Evolutionary conservation across 306 rosid species (phyloP), one percentile per base, ranked within the genome.

Genomic region (Arachis stenosperma): DNA sequence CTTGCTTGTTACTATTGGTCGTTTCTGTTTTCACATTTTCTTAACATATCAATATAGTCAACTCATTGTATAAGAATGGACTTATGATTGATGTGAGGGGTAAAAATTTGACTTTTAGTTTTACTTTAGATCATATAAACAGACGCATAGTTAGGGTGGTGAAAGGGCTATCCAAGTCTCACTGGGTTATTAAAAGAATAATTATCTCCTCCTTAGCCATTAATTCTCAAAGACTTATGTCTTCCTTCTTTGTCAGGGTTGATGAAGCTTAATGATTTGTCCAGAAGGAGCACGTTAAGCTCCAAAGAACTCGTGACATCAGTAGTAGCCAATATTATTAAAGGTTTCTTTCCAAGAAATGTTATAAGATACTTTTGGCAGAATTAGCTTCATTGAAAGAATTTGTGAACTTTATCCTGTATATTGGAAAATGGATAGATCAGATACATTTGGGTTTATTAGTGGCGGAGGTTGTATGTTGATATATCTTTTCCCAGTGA

Each of bases 381-480:
- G 60, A 60, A 39, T 77, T 73, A 80, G 74, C 76, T 79, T 71
- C 39, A 30, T 71, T 62, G 74, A 22, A 76, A 74, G 78, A 79
- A 62, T 48, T 33, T 67, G 75, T 67, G 66, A 66, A 40, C 76
- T 73, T 78, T 62, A 43, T 71, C 41, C 65, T 51, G 43, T 40
- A 58, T 61, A 61, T 44, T 36, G 77, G 54, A 73, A 54, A 62
- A 94, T 94, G 97, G 98, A 89, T 76, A 85, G 97, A 81, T 73
- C 91, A 61, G 98, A 94, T 82, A 94, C 91, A 30, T 94, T 91
- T 6, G 96, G 98, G 67, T 91, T 94, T 89, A 95, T 91, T 61
- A 94, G 97, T 9, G 89, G 95, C 64, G 98, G 96, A 82, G 12
- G 79, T 57, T 15, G 77, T 73, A 3, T 65, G 57, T 71, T 79